A percentile compares a stretch with the other conserved stretches of the same genome.
Conservation (phyloP, 225 moss, liverwort and hornwort genomes). For the Bryoerythrophyllum caledonicum region DNA sequence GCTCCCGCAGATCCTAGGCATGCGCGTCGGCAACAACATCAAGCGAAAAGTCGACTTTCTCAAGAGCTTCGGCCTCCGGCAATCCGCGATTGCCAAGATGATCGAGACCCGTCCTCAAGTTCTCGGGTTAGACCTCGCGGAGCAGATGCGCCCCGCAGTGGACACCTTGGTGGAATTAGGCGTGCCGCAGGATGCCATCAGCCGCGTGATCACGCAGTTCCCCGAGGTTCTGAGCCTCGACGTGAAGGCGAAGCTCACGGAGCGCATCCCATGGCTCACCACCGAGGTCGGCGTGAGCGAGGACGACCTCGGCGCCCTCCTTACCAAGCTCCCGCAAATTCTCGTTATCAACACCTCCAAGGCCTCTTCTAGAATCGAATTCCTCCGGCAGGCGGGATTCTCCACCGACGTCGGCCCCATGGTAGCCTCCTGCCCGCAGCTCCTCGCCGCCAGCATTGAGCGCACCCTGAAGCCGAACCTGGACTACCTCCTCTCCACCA, state of each 20-base stretch:
- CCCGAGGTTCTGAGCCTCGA: conserved; percentile 69
- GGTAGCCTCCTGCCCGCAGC: conserved; percentile 58
- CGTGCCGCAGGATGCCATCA: conserved; percentile 52
- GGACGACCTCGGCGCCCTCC: conserved; percentile 44
- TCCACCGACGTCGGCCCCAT: conserved; percentile 59
- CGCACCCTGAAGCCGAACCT: conserved; percentile 60
- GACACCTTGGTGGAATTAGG: conserved; percentile 52
- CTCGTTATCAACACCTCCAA: conserved; percentile 66
- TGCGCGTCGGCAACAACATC: conserved; percentile 48
- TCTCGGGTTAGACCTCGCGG: conserved; percentile 55
- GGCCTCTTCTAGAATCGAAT: conserved; percentile 59
- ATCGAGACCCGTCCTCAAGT: conserved; percentile 66
- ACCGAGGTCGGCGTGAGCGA: conserved; percentile 49
- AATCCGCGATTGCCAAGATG: conserved; percentile 55
- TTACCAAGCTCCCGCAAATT: conserved; percentile 68
- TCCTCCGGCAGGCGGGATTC: conserved; percentile 56
- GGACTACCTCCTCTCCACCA: conserved; percentile 45
- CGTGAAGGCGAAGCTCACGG: conserved; percentile 49
- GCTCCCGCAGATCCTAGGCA: conserved; percentile 41
- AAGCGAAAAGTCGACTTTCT: conserved; percentile 70
- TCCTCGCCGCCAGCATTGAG: conserved; percentile 63
- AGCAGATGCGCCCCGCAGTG: conserved; percentile 58
- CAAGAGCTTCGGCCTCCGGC: conserved; percentile 53
- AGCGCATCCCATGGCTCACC: conserved; percentile 66
- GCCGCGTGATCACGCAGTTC: conserved; percentile 56